Conservation (phyloP, 352 stramenopile genomes). For the Aphanomyces cochlioides region DNA sequence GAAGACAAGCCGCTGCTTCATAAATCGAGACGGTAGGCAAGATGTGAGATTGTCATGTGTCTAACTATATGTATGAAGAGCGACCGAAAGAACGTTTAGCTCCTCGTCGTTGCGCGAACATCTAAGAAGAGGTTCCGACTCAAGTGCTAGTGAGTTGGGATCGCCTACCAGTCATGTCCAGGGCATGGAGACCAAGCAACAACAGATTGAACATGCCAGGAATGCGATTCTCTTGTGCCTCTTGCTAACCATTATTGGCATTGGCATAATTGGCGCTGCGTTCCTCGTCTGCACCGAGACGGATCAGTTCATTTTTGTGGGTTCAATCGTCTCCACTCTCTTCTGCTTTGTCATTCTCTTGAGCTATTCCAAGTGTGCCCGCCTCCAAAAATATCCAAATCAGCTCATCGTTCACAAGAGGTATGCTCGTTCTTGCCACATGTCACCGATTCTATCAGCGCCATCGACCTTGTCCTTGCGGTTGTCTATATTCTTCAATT, state of each 20-base stretch:
- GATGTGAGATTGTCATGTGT: too few species aligned
- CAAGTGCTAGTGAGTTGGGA: conserved; percentile 4
- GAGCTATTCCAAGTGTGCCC: conserved; percentile 55
- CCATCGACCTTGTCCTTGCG: conserved; percentile 69
- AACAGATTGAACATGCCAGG: conserved; percentile 5
- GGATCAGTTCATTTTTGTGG: conserved; percentile 59
- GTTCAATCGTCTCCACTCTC: conserved; percentile 56
- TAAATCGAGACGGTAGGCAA: conserved; percentile 6
- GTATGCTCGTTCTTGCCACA: conserved; percentile 18
- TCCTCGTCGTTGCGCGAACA: conserved; percentile 9
- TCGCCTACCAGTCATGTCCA: background rate
- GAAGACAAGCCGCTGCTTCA: conserved; percentile 13
- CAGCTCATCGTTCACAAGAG: conserved; percentile 85
- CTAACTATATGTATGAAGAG: too few species aligned
- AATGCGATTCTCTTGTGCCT: conserved; percentile 14
- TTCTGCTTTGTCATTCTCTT: conserved; percentile 76
- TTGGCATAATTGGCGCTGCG: background rate
- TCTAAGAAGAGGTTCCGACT: conserved; percentile 15
- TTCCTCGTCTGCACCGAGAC: conserved; percentile 5
- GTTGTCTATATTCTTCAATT: conserved; percentile 76
- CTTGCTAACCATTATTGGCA: background rate
- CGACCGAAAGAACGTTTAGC: conserved; percentile 1
- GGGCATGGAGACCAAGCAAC: conserved; percentile 7
- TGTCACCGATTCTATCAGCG: conserved; percentile 29
- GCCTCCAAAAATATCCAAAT: conserved; percentile 68